Evolutionary conservation across 306 rosid genomes (phyloP), one percentile per base, ranked within the genome.

Genomic region (Cucurbita argyrosperma): DNA sequence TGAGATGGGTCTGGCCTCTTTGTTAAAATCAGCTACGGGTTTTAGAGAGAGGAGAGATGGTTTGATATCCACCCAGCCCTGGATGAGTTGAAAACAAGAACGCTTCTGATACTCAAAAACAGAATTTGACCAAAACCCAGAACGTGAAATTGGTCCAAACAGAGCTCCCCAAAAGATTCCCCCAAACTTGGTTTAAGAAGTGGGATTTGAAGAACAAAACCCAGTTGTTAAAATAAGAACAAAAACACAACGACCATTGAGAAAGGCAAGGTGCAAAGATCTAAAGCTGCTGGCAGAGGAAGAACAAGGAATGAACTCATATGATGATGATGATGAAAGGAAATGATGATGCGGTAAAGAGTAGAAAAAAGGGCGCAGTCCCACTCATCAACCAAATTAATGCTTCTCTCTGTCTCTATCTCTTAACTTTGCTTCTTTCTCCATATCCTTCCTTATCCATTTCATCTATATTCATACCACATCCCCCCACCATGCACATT

Each of bases 401-500:
- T 74, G 84, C 81, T 84, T 83, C 77, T 75, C 52, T 53, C 18
- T 30, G 42, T 53, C 18, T 57, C 23, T 43, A 6, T 66, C 35
- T 30, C 77, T 46, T 46, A 75, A 75, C 86, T 82, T 87, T 87
- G 78, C 73, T 52, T 57, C 61, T 78, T 72, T 65, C 89, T 90
- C 86, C 84, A 85, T 90, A 85, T 88, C 83, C 91, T 86, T 88
- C 83, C 91, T 86, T 75, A 79, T 88, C 89, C 81, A 54, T 77
- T 87, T 64, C 51, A 57, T 26, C 52, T 37, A 9, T 37, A 9
- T 57, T 38, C 62, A 61, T 38, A 30, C 87, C 74, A 77, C 74
- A 57, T 71, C 71, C 81, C 81, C 35, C 76, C 14, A 81, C 79
- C 71, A 56, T 83, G 40, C 26, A 80, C 97, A 90, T 74, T 86